phyloP scores from a whole-genome alignment of 129 eudicot genomes.

The Flaveria ramosissima region DNA sequence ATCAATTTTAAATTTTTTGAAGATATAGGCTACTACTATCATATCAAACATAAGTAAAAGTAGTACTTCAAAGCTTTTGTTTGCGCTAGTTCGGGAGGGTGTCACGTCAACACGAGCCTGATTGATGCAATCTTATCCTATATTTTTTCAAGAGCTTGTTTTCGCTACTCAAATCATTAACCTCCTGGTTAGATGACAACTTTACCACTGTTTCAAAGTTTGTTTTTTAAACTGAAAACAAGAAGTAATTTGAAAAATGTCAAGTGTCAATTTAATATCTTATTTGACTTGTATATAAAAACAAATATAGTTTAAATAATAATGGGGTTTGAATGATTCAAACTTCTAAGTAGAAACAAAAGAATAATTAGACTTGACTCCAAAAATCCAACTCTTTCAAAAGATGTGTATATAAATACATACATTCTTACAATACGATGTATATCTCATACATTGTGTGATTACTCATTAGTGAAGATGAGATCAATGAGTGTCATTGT shows the following conservation, averaged over 20 bases:
- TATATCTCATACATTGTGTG: neutral
- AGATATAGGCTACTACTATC: too few species aligned
- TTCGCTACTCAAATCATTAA: too few species aligned
- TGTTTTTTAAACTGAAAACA: too few species aligned
- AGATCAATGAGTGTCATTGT: neutral
- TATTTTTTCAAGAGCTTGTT: too few species aligned
- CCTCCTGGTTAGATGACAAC: too few species aligned
- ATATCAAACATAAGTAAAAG: too few species aligned
- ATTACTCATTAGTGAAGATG: constrained; percentile 5
- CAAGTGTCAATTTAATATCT: neutral
- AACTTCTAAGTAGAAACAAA: neutral
- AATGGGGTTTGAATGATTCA: constrained; percentile 3
- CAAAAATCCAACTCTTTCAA: neutral
- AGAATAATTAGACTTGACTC: neutral
- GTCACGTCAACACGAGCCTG: too few species aligned
- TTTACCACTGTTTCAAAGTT: too few species aligned
- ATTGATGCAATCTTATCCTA: too few species aligned
- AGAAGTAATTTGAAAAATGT: neutral
- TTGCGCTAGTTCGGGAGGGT: too few species aligned
- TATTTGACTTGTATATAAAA: neutral
- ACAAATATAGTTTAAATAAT: neutral
- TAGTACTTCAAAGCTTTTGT: too few species aligned
- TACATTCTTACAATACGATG: neutral
- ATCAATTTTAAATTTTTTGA: too few species aligned
- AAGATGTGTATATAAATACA: neutral